These are phyloP conservation scores for Cryptococcus sp. DNA, from an alignment of 1,284 basidiomycete genomes.

Conservation along the genomic window DNA sequence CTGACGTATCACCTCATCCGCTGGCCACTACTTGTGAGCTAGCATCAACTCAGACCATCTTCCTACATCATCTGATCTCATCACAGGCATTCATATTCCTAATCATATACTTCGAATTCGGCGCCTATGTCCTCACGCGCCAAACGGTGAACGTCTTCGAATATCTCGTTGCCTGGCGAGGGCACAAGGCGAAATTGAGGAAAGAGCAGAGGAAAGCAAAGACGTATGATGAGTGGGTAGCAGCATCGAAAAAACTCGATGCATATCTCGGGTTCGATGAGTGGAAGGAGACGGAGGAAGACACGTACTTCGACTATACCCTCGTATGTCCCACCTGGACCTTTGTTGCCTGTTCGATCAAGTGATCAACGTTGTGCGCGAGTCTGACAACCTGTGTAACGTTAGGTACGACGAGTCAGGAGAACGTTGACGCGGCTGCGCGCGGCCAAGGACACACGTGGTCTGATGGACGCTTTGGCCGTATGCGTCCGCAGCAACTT, in stretches of 20 bases:
- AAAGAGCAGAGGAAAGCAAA: slow-evolving; percentile 71
- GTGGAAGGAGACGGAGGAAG: slow-evolving; percentile 83
- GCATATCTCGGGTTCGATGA: slow-evolving; percentile 76
- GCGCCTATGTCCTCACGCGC: slow-evolving; percentile 80
- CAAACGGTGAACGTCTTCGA: slow-evolving; percentile 93
- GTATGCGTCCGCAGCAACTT: slow-evolving; percentile 92
- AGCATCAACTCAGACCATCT: not conserved
- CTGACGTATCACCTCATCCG: slow-evolving; percentile 77
- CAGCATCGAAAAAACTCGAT: slow-evolving; percentile 76
- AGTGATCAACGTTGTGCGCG: not conserved
- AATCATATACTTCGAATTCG: slow-evolving; percentile 83
- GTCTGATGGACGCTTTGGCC: slow-evolving; percentile 85
- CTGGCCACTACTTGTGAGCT: slow-evolving; percentile 82
- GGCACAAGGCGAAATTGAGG: slow-evolving; percentile 75
- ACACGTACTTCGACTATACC: slow-evolving; percentile 85
- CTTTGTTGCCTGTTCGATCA: not conserved
- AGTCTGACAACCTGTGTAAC: not conserved
- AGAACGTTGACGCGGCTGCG: slow-evolving; percentile 42
- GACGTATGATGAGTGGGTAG: slow-evolving; percentile 79
- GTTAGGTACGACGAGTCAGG: slow-evolving; percentile 42
- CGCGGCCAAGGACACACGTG: slow-evolving; percentile 68
- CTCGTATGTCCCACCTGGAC: slow-evolving; percentile 59
- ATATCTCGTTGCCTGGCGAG: slow-evolving; percentile 86
- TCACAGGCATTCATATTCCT: slow-evolving; percentile 75
- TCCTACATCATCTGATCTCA: not conserved